phyloP scores from a whole-genome alignment of 129 eudicot genomes.

The Flaveria linearis region DNA sequence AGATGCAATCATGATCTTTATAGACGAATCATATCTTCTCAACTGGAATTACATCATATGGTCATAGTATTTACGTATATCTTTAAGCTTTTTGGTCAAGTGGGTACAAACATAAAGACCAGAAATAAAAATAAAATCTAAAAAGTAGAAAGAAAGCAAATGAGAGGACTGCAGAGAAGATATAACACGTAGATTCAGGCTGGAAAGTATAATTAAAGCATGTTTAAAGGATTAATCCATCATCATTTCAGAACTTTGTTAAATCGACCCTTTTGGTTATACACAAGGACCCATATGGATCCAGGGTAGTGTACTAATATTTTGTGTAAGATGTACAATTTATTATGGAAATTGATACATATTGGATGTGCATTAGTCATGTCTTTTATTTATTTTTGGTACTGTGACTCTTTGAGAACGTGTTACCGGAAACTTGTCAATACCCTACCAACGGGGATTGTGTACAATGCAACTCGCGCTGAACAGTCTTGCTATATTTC shows the following conservation, averaged over 20 bases:
- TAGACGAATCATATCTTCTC: constrained; percentile 39
- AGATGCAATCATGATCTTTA: constrained; percentile 36
- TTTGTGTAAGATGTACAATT: neutral
- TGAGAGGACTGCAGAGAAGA: constrained; percentile 39
- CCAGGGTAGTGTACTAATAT: neutral
- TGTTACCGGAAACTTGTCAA: no score
- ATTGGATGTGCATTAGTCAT: no score
- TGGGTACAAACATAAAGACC: neutral
- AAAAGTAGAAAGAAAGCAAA: constrained; percentile 30
- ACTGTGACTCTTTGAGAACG: no score
- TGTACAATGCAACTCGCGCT: no score
- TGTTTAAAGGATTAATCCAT: constrained; percentile 32
- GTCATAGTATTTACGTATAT: constrained; percentile 31
- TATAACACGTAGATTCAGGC: constrained; percentile 64
- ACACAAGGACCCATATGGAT: constrained; percentile 25
- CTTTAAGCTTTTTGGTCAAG: constrained; percentile 37
- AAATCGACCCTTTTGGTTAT: constrained; percentile 23
- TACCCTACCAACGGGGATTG: no score
- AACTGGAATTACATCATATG: constrained; percentile 56
- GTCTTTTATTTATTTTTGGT: no score
- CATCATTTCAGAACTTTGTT: constrained; percentile 24
- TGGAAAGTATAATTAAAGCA: constrained; percentile 58
- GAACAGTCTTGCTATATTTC: no score
- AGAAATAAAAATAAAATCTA: neutral
- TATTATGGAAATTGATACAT: neutral